Base-by-base conservation (phyloP, 169 alveolate genomes). In the Eimeria necatrix region DNA sequence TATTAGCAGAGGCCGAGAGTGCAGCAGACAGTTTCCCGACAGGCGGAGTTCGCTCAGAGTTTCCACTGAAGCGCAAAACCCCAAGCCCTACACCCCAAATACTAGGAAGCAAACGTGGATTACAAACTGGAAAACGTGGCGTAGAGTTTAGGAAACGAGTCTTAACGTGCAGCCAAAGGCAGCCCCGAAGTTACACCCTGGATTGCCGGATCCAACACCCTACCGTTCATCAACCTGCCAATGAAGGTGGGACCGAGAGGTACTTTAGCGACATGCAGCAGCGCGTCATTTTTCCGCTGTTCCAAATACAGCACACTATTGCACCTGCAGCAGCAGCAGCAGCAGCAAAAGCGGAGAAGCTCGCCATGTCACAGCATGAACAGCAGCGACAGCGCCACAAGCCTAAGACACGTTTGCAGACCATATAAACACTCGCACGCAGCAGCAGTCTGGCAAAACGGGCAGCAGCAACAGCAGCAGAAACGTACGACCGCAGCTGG, bases 221-320 rank as follows among this genome's bases (percentile, higher is more conserved):
- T 91, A 96, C 97, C 97, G 94, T 98, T 98, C 92, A 97, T 96
- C 5, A 99, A 96, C 78, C 98, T 97, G 80, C 98, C 98, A 94
- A 98, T 99, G 52, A 97, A 97, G 41, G 99, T 96, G 52, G 99
- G 99, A 2, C 99, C 99, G 56, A 97, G 96, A 20, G 99, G 99
- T 84, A 98, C 97, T 94, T 98, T 97, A 20, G 98, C 98, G 41
- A 99, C 95, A 99, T 99, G 98, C 96, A 99, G 68, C 88, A 97
- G 98, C 92, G 97, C 94, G 95, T 98, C 99, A 64, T 96, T 96
- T 76, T 94, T 95, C 9, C 97, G 93, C 56, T 95, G 89, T 73
- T 96, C 97, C 59, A 96, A 83, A 78, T 84, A 96, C 5, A 96
- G 88, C 41, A 90, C 96, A 60, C 88, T 94, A 95, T 88, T 87